phyloP scores from a whole-genome alignment of 441 rosid genomes.

The Syzygium malaccense region DNA sequence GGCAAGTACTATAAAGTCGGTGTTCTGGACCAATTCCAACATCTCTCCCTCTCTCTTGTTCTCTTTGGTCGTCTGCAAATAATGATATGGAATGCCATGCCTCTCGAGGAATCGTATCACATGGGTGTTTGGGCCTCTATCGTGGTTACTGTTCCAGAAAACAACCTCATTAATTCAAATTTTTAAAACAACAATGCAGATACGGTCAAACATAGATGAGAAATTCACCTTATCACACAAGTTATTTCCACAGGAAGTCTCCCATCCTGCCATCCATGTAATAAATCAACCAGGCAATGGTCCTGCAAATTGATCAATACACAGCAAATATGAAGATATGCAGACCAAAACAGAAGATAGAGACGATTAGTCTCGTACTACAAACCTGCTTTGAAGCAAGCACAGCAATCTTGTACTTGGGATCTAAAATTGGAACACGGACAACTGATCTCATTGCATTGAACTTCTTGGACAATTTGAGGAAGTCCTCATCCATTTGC shows the following conservation, averaged over 20 bases:
- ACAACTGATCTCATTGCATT: conserved; percentile 60
- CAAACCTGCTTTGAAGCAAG: conserved; percentile 73
- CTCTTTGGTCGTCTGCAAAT: conserved; percentile 40
- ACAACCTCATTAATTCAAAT: conserved; percentile 1
- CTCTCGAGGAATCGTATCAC: conserved; percentile 78
- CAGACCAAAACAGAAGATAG: background rate
- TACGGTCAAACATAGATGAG: background rate
- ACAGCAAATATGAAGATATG: background rate
- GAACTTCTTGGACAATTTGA: conserved; percentile 41
- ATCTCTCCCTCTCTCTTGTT: conserved; percentile 68
- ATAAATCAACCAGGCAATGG: conserved; percentile 85
- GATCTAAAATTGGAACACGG: conserved; percentile 75
- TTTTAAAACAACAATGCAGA: background rate
- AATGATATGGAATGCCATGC: conserved; percentile 78
- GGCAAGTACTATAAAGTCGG: conserved; percentile 88
- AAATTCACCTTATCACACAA: conserved; percentile 75
- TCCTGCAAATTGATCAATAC: conserved; percentile 34
- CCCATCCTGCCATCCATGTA: conserved; percentile 89
- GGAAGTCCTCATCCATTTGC: conserved; percentile 70
- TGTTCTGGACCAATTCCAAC: conserved; percentile 66
- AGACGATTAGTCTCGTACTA: background rate
- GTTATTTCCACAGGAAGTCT: conserved; percentile 80
- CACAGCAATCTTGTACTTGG: conserved; percentile 79
- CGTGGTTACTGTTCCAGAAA: conserved; percentile 61
- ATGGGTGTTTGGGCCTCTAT: conserved; percentile 82